Conservation (phyloP, 148 eudicot species). For the Diospyros kaki region DNA sequence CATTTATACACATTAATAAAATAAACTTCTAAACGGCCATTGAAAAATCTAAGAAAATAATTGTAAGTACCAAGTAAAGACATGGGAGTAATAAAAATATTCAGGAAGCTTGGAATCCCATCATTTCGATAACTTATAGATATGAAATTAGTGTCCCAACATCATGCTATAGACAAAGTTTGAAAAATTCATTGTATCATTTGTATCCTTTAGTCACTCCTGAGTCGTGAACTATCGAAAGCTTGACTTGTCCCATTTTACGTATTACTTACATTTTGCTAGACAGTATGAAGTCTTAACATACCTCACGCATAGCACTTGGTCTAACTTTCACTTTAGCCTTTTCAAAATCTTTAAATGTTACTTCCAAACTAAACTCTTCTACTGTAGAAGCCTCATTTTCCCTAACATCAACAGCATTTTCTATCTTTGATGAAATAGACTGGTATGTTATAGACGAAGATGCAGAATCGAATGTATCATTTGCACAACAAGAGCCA, state of each 20-base stretch:
- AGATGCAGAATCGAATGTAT: conserved; percentile 33
- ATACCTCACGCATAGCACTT: conserved; percentile 99
- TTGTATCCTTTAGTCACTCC: background rate
- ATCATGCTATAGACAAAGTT: background rate
- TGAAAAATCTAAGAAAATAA: background rate
- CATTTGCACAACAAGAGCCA: conserved; percentile 17
- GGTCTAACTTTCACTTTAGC: conserved; percentile 85
- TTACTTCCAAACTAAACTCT: conserved; percentile 32
- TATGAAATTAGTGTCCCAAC: background rate
- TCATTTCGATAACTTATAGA: background rate
- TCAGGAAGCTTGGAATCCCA: background rate
- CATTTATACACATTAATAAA: background rate
- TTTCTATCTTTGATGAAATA: conserved; percentile 20
- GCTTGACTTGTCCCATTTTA: no score
- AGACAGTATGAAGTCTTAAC: conserved; percentile 2
- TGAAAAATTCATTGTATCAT: background rate
- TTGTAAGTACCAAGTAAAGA: background rate
- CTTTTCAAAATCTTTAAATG: conserved; percentile 74
- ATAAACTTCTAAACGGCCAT: background rate
- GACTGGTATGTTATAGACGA: conserved; percentile 24
- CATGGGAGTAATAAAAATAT: background rate
- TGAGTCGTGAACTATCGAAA: background rate
- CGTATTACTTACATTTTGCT: no score
- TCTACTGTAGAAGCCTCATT: conserved; percentile 16
- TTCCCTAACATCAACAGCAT: conserved; percentile 8